Conservation (phyloP, 2,329 filamentous ascomycete genomes). For the Aspergillus candidus region DNA sequence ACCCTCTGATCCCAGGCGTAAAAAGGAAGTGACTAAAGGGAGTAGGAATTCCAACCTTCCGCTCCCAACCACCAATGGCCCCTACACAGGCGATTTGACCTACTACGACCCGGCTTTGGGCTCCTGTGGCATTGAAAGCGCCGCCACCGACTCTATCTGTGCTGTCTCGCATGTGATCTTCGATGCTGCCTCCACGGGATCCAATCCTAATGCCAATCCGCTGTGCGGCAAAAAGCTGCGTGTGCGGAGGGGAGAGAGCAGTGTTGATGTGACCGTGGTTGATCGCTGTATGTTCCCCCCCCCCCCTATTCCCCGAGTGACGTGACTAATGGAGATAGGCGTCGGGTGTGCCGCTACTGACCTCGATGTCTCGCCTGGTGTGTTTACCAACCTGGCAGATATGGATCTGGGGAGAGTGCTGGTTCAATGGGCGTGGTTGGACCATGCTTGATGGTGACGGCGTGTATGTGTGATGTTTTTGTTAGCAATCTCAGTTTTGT, state of each 20-base stretch:
- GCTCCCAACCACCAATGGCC: constrained; percentile 34
- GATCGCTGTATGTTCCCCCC: constrained; percentile 51
- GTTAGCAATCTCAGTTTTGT: no score
- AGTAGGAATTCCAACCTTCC: constrained; percentile 14
- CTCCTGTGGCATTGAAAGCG: constrained; percentile 59
- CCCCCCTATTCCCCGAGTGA: neutral
- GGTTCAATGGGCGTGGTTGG: constrained; percentile 49
- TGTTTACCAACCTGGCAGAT: constrained; percentile 45
- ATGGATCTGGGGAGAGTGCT: constrained; percentile 42
- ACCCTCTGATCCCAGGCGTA: no score
- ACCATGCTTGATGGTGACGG: constrained; percentile 14
- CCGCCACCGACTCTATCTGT: constrained; percentile 53
- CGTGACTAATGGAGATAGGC: constrained; percentile 24
- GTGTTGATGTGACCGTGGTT: constrained; percentile 59
- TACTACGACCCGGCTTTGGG: constrained; percentile 64
- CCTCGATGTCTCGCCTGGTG: constrained; percentile 45
- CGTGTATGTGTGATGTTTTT: no score
- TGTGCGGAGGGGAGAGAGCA: constrained; percentile 50
- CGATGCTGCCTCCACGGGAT: constrained; percentile 50
- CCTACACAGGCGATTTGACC: constrained; percentile 59
- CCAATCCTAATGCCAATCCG: constrained; percentile 59
- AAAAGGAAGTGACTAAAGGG: no score
- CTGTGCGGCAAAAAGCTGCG: constrained; percentile 64
- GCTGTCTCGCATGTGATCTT: constrained; percentile 63
- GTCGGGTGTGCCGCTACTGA: constrained; percentile 45